phyloP scores from a whole-genome alignment of 495 filamentous ascomycete species.

The Penicillium desertorum region DNA sequence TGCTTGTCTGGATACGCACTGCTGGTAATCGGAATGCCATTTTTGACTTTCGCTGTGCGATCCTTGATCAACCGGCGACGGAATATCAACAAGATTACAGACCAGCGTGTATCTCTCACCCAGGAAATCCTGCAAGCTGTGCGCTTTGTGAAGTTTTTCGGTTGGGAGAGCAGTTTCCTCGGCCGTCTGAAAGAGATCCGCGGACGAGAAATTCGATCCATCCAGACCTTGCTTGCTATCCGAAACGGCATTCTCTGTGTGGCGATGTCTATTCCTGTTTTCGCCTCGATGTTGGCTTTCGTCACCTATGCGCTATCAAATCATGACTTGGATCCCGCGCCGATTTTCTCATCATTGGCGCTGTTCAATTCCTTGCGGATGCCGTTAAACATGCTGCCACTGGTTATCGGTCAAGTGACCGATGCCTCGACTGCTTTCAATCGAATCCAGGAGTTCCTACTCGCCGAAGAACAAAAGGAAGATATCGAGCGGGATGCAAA shows the following conservation, averaged over 20 bases:
- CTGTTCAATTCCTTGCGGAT: constrained; percentile 89
- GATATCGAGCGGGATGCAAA: constrained; percentile 63
- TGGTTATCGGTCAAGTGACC: constrained; percentile 83
- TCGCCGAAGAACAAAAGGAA: constrained; percentile 82
- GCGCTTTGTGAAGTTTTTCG: constrained; percentile 94
- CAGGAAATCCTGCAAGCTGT: constrained; percentile 91
- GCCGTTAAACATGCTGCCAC: constrained; percentile 81
- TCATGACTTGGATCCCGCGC: constrained; percentile 67
- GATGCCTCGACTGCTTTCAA: constrained; percentile 84
- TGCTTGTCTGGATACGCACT: constrained; percentile 85
- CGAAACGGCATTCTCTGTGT: constrained; percentile 83
- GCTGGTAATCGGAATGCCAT: constrained; percentile 71
- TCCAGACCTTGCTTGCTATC: constrained; percentile 77
- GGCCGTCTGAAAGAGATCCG: constrained; percentile 71
- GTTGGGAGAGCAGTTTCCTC: constrained; percentile 87
- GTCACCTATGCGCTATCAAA: constrained; percentile 84
- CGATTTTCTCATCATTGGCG: constrained; percentile 88
- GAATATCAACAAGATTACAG: constrained; percentile 87
- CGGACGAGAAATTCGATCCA: constrained; percentile 68
- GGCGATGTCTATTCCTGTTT: constrained; percentile 76
- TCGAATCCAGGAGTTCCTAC: constrained; percentile 82
- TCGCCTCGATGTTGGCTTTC: constrained; percentile 93
- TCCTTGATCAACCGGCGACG: constrained; percentile 67
- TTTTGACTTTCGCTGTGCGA: constrained; percentile 71
- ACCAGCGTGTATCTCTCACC: constrained; percentile 84